Conservation (phyloP, 169 alveolate genomes). For the Plasmodium relictum region DNA sequence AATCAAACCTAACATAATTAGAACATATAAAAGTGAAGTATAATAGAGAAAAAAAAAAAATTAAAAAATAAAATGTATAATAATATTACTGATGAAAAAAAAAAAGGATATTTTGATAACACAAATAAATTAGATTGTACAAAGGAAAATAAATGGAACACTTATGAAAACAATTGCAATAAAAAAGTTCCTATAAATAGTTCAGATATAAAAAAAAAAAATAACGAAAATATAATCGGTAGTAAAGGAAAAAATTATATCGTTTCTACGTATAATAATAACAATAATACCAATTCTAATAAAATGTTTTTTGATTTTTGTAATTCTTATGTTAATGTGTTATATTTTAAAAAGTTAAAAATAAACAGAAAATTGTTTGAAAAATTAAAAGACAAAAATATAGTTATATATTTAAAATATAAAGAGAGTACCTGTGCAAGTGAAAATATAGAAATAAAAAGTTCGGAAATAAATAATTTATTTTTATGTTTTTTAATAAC, state of each 20-base stretch:
- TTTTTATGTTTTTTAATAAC: conserved; percentile 60
- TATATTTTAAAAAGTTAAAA: conserved; percentile 60
- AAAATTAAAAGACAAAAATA: conserved; percentile 61
- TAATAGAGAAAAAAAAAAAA: background rate
- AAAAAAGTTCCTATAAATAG: background rate
- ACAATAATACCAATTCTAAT: background rate
- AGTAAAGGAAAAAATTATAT: too few species aligned
- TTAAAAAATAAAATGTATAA: background rate
- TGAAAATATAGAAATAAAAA: conserved; percentile 35
- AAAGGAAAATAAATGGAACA: too few species aligned
- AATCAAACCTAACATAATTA: too few species aligned
- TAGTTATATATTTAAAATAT: conserved; percentile 66
- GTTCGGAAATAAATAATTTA: conserved; percentile 43
- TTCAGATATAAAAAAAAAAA: background rate
- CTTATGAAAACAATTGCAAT: background rate
- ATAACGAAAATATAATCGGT: background rate
- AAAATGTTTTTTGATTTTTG: background rate
- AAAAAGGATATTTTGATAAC: background rate
- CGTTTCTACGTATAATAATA: background rate
- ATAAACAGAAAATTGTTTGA: conserved; percentile 59
- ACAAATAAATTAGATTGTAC: background rate
- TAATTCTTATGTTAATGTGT: conserved; percentile 48
- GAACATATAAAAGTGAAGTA: too few species aligned
- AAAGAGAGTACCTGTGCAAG: conserved; percentile 68
- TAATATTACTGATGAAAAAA: background rate